Evolutionary conservation across 192 early-diverging fungal species (phyloP).

Genomic region (Mortierella claussenii): DNA sequence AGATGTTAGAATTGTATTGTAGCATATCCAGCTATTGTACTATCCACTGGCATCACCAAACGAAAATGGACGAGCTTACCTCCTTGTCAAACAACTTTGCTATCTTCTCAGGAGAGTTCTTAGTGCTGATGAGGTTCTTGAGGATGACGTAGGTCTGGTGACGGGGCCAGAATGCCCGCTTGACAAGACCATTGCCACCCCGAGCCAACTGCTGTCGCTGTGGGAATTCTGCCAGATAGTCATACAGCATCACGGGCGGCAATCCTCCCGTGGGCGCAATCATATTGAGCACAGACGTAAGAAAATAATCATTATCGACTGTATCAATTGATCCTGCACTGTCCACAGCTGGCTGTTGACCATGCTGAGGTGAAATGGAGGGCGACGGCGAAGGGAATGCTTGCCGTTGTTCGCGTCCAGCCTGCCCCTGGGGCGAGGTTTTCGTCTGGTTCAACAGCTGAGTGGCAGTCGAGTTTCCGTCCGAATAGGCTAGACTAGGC

Average conservation of each 20-base stretch:
- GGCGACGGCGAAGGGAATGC: neutral
- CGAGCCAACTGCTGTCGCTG: slow-evolving; percentile 34
- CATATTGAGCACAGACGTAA: slow-evolving; percentile 46
- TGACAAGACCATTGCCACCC: slow-evolving; percentile 45
- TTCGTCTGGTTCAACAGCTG: slow-evolving; percentile 10
- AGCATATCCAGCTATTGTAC: no score
- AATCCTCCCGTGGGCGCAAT: slow-evolving; percentile 14
- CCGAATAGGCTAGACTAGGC: slow-evolving; percentile 39
- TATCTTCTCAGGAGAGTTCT: slow-evolving; percentile 29
- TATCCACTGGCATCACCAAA: no score
- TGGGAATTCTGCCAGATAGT: slow-evolving; percentile 34
- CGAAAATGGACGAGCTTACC: slow-evolving; percentile 20
- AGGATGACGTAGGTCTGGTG: slow-evolving; percentile 35
- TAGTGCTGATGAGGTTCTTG: slow-evolving; percentile 38
- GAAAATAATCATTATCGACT: slow-evolving; percentile 32
- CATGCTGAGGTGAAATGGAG: slow-evolving; percentile 5
- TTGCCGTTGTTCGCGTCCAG: no score
- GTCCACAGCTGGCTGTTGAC: slow-evolving; percentile 3
- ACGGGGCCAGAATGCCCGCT: slow-evolving; percentile 24
- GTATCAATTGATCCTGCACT: no score
- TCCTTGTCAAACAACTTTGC: slow-evolving; percentile 48
- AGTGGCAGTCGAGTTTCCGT: slow-evolving; percentile 20
- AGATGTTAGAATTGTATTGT: no score
- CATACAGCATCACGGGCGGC: slow-evolving; percentile 20
- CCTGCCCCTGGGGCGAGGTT: neutral